Conservation (phyloP, 1,139 yeast species). For the Suhomyces bribrorum region DNA sequence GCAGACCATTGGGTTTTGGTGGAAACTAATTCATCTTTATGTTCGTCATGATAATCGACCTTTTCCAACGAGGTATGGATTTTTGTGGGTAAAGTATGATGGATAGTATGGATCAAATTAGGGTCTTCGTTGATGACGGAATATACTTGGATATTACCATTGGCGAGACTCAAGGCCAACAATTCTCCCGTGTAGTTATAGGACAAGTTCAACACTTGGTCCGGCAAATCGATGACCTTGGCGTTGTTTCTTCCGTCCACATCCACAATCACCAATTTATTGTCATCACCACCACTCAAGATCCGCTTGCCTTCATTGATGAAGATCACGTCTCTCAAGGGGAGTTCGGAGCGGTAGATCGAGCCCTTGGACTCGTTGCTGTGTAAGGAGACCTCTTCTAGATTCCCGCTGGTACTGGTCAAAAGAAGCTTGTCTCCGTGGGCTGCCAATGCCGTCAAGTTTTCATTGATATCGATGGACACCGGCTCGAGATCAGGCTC, state of each 20-base stretch:
- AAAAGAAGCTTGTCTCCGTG: conserved; percentile 26
- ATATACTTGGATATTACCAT: conserved; percentile 66
- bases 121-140: conserved; percentile 53
- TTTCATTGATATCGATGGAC: conserved; percentile 51
- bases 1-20: conserved; percentile 39
- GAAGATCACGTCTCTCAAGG: conserved; percentile 65
- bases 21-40: conserved; percentile 39
- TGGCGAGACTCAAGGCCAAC: conserved; percentile 62
- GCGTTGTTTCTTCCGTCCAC: conserved; percentile 38
- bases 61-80: conserved; percentile 38
- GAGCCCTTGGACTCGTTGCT: conserved; percentile 25
- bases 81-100: conserved; percentile 39
- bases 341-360: conserved; percentile 52
- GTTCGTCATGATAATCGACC: conserved; percentile 39
- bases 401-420: conserved; percentile 38
- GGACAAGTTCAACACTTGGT: conserved; percentile 60
- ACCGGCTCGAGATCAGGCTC: conserved; percentile 56
- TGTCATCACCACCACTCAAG: conserved; percentile 78
- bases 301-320: conserved; percentile 71
- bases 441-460: conserved; percentile 35
- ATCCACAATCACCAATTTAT: conserved; percentile 58
- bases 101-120: conserved; percentile 40
- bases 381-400: conserved; percentile 32
- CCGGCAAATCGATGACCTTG: conserved; percentile 44
- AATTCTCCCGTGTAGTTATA: conserved; percentile 63